phyloP scores from a whole-genome alignment of 306 rosid species.

The Vachellia collinsii region DNA sequence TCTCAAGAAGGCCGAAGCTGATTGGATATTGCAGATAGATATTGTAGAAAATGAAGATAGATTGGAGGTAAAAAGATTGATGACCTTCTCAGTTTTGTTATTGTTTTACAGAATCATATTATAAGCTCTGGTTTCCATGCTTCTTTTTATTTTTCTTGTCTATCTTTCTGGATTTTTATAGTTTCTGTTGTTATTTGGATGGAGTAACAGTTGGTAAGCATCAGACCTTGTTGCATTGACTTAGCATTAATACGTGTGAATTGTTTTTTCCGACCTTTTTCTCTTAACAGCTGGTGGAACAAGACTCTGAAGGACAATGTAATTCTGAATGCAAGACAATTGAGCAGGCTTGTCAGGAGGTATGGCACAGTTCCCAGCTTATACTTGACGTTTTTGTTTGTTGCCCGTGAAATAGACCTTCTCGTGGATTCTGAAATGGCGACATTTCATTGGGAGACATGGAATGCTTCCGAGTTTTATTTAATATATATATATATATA shows the following conservation, averaged over 20 bases:
- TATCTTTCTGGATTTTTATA: background rate
- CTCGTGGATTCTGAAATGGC: conserved; percentile 8
- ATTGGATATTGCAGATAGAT: conserved; percentile 91
- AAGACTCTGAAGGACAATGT: conserved; percentile 96
- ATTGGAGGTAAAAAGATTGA: conserved; percentile 60
- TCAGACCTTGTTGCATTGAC: background rate
- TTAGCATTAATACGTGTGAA: conserved; percentile 11
- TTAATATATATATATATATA: background rate
- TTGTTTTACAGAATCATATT: background rate
- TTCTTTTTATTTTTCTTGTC: background rate
- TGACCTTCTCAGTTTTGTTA: conserved; percentile 8
- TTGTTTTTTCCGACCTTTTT: background rate
- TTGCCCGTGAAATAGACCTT: background rate
- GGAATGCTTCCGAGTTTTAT: background rate
- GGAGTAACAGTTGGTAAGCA: background rate
- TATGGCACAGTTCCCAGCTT: conserved; percentile 32
- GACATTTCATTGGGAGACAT: conserved; percentile 12
- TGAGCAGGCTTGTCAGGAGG: conserved; percentile 94
- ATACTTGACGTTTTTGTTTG: conserved; percentile 19
- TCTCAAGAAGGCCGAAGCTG: conserved; percentile 89
- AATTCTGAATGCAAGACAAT: conserved; percentile 96
- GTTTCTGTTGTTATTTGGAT: conserved; percentile 12
- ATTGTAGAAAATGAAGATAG: conserved; percentile 77
- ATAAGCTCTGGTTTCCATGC: conserved; percentile 3
- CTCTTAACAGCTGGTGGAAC: conserved; percentile 75